These are phyloP conservation scores for Pugionium dolabratum DNA, from an alignment of 345 rosid genomes.

Conservation along the genomic window DNA sequence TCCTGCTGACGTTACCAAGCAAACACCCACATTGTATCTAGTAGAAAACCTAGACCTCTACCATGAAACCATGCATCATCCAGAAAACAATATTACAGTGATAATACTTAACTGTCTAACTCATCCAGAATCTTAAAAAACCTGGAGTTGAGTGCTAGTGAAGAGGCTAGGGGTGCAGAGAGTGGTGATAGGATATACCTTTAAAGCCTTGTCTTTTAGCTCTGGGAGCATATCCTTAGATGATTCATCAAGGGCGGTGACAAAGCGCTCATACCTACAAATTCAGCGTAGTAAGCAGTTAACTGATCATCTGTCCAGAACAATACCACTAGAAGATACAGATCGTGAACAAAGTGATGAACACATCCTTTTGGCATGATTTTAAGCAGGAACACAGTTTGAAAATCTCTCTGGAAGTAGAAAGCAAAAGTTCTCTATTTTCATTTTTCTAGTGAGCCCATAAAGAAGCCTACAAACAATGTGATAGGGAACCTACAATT, in stretches of 20 bases:
- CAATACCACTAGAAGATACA: neutral
- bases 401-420: conserved; percentile 7
- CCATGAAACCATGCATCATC: neutral
- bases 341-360: neutral
- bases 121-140: conserved; percentile 5
- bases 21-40: neutral
- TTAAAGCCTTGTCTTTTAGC: conserved; percentile 83
- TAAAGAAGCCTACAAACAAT: conserved; percentile 4
- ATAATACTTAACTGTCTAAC: neutral
- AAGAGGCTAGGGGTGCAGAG: conserved; percentile 14
- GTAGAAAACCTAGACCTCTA: conserved; percentile 2
- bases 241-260: conserved; percentile 83
- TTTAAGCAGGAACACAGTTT: neutral
- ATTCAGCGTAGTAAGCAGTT: conserved; percentile 16
- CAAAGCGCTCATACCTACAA: conserved; percentile 80
- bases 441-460: neutral
- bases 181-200: conserved; percentile 49
- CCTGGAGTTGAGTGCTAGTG: neutral
- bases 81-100: neutral
- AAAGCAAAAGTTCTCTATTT: neutral
- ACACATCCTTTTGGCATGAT: neutral
- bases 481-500: neutral
- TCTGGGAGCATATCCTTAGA: conserved; percentile 84
- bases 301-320: neutral
- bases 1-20: conserved; percentile 13